A percentile compares a stretch with the other conserved stretches of the same genome.
Conservation (phyloP, 2,329 filamentous ascomycete species). For the Cercospora brassicicola region DNA sequence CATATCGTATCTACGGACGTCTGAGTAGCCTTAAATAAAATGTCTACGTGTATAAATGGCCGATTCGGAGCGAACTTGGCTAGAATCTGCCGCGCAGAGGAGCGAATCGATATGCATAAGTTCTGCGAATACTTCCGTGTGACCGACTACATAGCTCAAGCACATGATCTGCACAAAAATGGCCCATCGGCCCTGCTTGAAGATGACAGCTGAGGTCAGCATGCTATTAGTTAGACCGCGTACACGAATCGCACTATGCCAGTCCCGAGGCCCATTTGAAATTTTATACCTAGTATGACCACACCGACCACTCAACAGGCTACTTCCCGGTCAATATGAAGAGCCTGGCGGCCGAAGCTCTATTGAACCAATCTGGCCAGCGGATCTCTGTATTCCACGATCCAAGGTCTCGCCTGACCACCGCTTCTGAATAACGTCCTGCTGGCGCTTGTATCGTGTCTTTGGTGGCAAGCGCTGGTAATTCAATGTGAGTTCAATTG, state of each 20-base stretch:
- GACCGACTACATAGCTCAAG: neutral
- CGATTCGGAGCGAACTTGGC: neutral
- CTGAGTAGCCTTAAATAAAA: neutral
- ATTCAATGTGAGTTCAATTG: neutral
- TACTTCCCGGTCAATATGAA: neutral
- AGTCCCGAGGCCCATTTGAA: neutral
- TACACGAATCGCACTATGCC: neutral
- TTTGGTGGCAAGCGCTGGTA: too few species aligned
- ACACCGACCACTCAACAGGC: neutral
- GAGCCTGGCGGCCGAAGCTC: neutral
- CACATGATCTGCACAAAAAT: neutral
- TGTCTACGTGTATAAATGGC: neutral
- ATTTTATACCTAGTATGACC: neutral
- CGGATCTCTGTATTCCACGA: too few species aligned
- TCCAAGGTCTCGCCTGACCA: too few species aligned
- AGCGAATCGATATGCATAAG: neutral
- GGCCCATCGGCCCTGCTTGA: neutral
- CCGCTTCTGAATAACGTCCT: too few species aligned
- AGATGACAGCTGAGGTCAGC: neutral
- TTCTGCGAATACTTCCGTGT: neutral
- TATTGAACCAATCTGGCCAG: neutral
- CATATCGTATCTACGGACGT: neutral
- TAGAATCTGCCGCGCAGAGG: neutral
- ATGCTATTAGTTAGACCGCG: neutral
- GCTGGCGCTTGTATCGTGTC: neutral